Conservation (phyloP, 2,329 filamentous ascomycete genomes). For the Pestalotiopsis sp. region DNA sequence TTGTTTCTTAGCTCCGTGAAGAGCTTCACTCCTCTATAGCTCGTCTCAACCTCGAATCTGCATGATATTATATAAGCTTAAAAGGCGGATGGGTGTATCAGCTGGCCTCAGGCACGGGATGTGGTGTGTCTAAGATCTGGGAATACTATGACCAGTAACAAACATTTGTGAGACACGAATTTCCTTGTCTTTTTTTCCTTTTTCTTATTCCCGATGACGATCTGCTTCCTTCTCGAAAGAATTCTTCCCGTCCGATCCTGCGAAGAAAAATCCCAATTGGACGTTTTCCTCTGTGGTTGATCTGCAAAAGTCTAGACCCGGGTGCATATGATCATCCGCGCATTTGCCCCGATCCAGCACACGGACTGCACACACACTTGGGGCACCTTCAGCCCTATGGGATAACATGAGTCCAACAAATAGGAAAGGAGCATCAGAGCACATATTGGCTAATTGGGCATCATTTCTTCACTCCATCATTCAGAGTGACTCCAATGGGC, state of each 20-base stretch:
- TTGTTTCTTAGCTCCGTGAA: no score
- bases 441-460: neutral
- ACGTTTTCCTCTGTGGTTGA: neutral
- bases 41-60: neutral
- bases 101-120: neutral
- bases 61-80: neutral
- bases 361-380: neutral
- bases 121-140: neutral
- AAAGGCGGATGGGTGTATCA: neutral
- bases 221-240: neutral
- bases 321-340: slow-evolving; percentile 1
- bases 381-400: neutral
- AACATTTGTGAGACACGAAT: neutral
- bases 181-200: neutral
- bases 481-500: neutral
- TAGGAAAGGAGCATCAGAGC: neutral
- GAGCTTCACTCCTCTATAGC: no score
- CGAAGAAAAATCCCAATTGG: no score
- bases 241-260: neutral
- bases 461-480: neutral
- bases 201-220: neutral
- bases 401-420: neutral
- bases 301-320: neutral
- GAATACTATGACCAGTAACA: neutral
- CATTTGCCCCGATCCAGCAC: neutral